A percentile compares a stretch with the other conserved stretches of the same genome.
Evolutionary conservation across 805 yeast genomes (phyloP).

Genomic region (Saturnispora saitoi): DNA sequence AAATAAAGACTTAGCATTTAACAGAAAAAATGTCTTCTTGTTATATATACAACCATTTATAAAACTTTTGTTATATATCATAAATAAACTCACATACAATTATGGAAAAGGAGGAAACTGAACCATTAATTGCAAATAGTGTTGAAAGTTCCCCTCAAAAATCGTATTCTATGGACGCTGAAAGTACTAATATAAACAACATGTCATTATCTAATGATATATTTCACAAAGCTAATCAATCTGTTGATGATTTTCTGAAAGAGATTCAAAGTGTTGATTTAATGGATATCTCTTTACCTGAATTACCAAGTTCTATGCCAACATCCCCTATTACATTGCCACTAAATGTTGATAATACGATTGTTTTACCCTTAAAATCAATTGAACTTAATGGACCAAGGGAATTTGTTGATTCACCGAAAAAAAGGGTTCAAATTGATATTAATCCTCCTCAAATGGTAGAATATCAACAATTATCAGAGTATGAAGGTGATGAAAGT

Average conservation of each 20-base stretch:
- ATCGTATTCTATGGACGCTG: background rate
- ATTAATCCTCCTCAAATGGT: slow-evolving; percentile 31
- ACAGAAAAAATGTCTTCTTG: background rate
- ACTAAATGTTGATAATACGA: slow-evolving; percentile 5
- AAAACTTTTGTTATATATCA: background rate
- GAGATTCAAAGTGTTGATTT: slow-evolving; percentile 19
- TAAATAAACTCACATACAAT: background rate
- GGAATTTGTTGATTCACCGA: slow-evolving; percentile 15
- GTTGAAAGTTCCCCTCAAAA: too few relatives aligned
- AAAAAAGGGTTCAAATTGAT: slow-evolving; percentile 32
- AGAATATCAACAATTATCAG: slow-evolving; percentile 26
- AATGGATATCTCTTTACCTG: slow-evolving; percentile 10
- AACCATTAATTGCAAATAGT: background rate
- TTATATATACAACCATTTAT: background rate
- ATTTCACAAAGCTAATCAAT: slow-evolving; percentile 26
- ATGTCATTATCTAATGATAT: slow-evolving; percentile 15
- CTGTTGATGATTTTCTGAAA: slow-evolving; percentile 33
- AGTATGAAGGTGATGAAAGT: slow-evolving; percentile 16
- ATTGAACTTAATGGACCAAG: slow-evolving; percentile 26
- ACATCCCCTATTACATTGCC: slow-evolving; percentile 9
- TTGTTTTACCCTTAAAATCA: slow-evolving; percentile 7
- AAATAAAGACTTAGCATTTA: background rate
- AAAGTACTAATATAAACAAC: background rate
- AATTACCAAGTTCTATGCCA: slow-evolving; percentile 2
- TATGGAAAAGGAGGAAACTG: background rate